Evolutionary conservation across 805 yeast genomes (phyloP).

Genomic region (Scheffersomyces amazonensis): DNA sequence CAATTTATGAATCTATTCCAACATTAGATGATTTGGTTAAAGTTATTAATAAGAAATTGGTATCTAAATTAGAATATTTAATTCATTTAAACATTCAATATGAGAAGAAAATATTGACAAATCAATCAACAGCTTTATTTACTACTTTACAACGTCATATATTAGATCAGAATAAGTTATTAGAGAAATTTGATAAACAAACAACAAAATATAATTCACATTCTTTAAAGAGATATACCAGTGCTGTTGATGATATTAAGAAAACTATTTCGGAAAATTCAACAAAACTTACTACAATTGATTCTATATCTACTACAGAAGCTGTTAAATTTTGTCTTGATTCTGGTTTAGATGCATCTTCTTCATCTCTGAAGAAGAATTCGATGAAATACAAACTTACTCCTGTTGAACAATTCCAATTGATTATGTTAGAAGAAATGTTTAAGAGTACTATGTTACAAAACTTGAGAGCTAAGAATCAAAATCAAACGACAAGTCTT

Average conservation of each 20-base stretch:
- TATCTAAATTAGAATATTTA: neutral
- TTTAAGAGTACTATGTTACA: neutral
- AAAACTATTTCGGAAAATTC: neutral
- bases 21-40: neutral
- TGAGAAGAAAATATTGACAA: neutral
- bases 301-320: neutral
- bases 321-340: no score
- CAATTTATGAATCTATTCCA: neutral
- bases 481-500: no score
- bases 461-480: neutral
- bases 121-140: neutral
- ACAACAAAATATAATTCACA: neutral
- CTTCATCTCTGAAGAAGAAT: neutral
- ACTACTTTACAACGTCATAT: neutral
- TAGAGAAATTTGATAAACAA: neutral
- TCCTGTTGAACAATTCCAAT: neutral
- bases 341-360: neutral
- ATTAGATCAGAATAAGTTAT: neutral
- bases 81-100: conserved; percentile 1
- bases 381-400: no score
- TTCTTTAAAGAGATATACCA: neutral
- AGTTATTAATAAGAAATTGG: neutral
- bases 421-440: neutral
- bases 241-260: neutral
- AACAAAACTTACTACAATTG: neutral